Base-by-base conservation (phyloP, 805 yeast genomes). In the Candida ortonii region DNA sequence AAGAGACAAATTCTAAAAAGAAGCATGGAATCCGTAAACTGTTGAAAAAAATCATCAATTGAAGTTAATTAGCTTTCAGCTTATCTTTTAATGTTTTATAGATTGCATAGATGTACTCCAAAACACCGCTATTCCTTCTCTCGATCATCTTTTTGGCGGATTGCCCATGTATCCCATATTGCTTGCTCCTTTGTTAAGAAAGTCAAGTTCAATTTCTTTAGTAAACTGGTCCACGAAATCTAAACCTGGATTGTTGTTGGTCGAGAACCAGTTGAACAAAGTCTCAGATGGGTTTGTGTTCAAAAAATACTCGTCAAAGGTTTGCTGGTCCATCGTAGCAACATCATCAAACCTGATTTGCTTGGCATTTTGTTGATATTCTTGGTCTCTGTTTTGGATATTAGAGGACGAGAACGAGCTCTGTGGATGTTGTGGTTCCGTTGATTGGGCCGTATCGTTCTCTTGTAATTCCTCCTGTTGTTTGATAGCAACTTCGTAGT, bases 171-270 rank as follows among this genome's bases (percentile, higher is more conserved):
- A 9, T 7, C 26, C 26, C 7, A n/a, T 24, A 24, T 13, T 24
- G 26, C 39, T 41, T 19, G 51, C 48, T 28, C 51, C 57, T 28
- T 59, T 61, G 30, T 55, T 56, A 28, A 71, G 33, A 37, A 76
- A 70, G 40, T 79, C 85, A 46, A 77, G 80, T 52, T 82, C 90
- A 25, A 83, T 72, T 74, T 81, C 78, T 52, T 80, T 85, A 0
- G 90, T 82, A 80, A 88, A 83, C 2, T 86, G 86, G 23, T 80
- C 89, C 18, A 80, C 81, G 44, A 75, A 75, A 36, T 73, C 78
- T 30, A 75, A 52, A 11, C 81, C 81, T 15, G 74, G 66, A 28
- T 69, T 65, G 32, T 65, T 71, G 40, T 71, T 70, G 24, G 46
- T 38, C 25, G 69, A 55, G 36, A 74, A 73, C 76, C 78, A 74